Conservation (phyloP, 768 basidiomycete species). For the Phylloporus sp. region DNA sequence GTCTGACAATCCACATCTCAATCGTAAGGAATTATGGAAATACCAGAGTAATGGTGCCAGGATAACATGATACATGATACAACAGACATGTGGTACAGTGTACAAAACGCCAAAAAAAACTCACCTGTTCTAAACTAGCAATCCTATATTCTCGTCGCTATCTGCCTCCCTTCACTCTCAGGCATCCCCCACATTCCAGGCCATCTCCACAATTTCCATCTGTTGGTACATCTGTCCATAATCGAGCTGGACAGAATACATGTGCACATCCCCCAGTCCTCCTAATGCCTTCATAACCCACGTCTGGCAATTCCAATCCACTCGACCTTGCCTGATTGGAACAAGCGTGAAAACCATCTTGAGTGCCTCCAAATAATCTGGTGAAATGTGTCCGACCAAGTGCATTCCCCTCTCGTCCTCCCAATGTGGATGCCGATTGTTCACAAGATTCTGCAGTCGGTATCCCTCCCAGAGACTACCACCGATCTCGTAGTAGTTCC, state of each 20-base stretch:
- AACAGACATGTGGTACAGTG: background rate
- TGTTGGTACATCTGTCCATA: conserved; percentile 8
- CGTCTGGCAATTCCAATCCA: conserved; percentile 19
- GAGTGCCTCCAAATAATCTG: background rate
- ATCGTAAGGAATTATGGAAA: too few relatives aligned
- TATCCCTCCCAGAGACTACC: conserved; percentile 10
- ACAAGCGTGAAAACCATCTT: conserved; percentile 11
- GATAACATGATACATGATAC: background rate
- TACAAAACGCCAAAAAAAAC: background rate
- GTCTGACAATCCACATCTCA: too few relatives aligned
- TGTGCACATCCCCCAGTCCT: conserved; percentile 9
- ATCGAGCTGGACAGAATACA: conserved; percentile 18
- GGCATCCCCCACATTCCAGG: conserved; percentile 17
- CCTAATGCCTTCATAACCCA: conserved; percentile 19
- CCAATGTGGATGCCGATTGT: conserved; percentile 15
- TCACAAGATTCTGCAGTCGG: conserved; percentile 10
- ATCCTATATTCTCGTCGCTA: background rate
- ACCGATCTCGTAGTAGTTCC: conserved; percentile 18
- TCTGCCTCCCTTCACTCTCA: background rate
- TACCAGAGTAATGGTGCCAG: too few relatives aligned
- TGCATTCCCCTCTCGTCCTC: conserved; percentile 12
- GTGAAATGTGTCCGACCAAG: conserved; percentile 12
- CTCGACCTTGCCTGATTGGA: conserved; percentile 6
- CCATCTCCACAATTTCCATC: conserved; percentile 13
- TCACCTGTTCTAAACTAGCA: background rate